Conservation (phyloP, 1,139 yeast genomes). For the Blastobotrys indianensis region DNA sequence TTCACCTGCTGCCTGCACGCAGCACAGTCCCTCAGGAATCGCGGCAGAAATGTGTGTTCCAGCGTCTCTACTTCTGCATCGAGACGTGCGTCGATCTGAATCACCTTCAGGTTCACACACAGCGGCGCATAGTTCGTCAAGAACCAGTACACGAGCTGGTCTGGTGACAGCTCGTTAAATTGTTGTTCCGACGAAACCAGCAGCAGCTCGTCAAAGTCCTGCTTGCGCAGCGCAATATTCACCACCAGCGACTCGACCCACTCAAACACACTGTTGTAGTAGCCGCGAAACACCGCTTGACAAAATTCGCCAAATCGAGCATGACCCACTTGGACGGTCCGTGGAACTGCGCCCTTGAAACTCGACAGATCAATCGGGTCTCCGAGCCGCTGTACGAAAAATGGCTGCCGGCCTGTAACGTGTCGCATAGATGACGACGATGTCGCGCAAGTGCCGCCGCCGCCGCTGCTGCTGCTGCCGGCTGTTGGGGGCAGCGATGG, state of each 20-base stretch:
- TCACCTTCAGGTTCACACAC: background rate
- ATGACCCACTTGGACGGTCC: background rate
- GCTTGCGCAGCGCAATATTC: background rate
- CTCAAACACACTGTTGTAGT: background rate
- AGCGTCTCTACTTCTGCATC: background rate
- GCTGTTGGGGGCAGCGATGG: background rate
- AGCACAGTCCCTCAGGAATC: background rate
- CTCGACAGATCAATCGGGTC: slow-evolving; percentile 1
- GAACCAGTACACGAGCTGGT: slow-evolving; percentile 2
- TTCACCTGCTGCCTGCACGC: background rate
- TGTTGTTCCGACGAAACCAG: background rate
- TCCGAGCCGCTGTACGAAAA: slow-evolving; percentile 3
- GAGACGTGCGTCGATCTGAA: slow-evolving; percentile 5
- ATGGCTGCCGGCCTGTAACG: background rate
- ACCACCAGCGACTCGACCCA: slow-evolving; percentile 3
- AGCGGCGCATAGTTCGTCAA: background rate
- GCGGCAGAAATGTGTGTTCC: slow-evolving; percentile 4
- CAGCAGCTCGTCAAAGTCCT: background rate
- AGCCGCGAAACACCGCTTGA: slow-evolving; percentile 3
- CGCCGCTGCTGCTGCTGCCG: background rate
- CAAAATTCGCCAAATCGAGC: slow-evolving; percentile 1
- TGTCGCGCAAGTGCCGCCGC: too few relatives aligned
- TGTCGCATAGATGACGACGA: too few relatives aligned
- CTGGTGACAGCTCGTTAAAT: background rate
- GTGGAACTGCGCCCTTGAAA: background rate